A percentile compares a stretch with the other conserved stretches of the same genome.
Evolutionary conservation across 2,329 filamentous ascomycete species (phyloP).

Genomic region (Claviceps fusiformis): DNA sequence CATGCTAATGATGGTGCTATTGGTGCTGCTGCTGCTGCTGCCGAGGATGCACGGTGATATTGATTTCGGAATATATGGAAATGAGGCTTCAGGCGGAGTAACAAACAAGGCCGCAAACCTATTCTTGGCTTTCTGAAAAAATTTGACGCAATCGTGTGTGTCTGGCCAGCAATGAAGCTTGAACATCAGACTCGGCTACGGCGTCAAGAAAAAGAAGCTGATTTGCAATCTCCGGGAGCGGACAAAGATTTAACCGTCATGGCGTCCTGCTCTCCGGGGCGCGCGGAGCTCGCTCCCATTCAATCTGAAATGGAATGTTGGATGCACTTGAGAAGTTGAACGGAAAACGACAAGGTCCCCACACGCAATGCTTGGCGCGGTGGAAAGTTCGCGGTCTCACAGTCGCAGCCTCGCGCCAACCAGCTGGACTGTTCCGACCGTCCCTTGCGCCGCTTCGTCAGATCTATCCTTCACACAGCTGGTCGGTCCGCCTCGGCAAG

Average conservation of each 20-base stretch:
- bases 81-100: not conserved
- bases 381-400: conserved; percentile 1
- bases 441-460: not conserved
- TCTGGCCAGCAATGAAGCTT: too few relatives aligned
- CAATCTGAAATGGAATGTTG: not conserved
- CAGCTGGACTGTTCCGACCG: not conserved
- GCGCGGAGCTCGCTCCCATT: not conserved
- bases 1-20: not conserved
- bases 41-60: not conserved
- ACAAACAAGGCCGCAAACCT: not conserved
- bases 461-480: not conserved
- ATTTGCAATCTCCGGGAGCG: not conserved
- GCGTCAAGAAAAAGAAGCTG: not conserved
- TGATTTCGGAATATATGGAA: not conserved
- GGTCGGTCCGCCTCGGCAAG: not conserved
- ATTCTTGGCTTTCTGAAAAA: not conserved
- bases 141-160: not conserved
- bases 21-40: not conserved
- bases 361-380: not conserved
- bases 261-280: not conserved
- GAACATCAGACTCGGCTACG: too few relatives aligned
- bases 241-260: not conserved
- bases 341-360: not conserved
- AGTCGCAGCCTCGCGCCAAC: not conserved
- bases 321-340: not conserved